phyloP scores from a whole-genome alignment of 805 yeast species.

The Yamadazyma sp. region DNA sequence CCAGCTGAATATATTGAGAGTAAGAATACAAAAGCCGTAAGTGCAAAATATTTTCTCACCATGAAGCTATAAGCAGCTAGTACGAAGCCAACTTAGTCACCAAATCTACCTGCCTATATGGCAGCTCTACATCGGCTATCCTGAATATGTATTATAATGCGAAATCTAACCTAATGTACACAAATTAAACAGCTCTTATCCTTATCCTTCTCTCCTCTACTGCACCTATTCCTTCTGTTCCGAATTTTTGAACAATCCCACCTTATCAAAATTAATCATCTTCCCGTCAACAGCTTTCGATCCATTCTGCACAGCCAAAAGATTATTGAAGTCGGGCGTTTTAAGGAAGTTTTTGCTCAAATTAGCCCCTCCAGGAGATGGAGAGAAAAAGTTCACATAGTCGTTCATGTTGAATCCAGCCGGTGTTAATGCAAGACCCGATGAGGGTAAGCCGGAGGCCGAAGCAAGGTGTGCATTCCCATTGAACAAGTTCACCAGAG shows the following conservation, averaged over 20 bases:
- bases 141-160: too few relatives aligned
- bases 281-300: conserved; percentile 39
- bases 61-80: too few relatives aligned
- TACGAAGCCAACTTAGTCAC: too few relatives aligned
- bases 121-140: too few relatives aligned
- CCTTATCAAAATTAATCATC: conserved; percentile 44
- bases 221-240: conserved; percentile 7
- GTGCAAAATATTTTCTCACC: too few relatives aligned
- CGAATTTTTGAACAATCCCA: conserved; percentile 23
- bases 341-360: conserved; percentile 27
- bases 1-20: too few relatives aligned
- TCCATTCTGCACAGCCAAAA: conserved; percentile 17
- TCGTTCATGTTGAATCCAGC: conserved; percentile 82
- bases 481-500: conserved; percentile 34
- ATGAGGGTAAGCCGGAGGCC: conserved; percentile 36
- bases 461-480: conserved; percentile 7
- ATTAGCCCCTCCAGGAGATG: conserved; percentile 50
- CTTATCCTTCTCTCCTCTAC: conserved; percentile 40
- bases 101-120: too few relatives aligned
- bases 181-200: conserved; percentile 3
- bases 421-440: conserved; percentile 48
- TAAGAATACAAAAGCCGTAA: too few relatives aligned
- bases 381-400: conserved; percentile 76
- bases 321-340: conserved; percentile 43
- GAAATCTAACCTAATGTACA: conserved; percentile 2